Evolutionary conservation across 805 yeast genomes (phyloP).

Genomic region (Tetrapisispora taiwanensis): DNA sequence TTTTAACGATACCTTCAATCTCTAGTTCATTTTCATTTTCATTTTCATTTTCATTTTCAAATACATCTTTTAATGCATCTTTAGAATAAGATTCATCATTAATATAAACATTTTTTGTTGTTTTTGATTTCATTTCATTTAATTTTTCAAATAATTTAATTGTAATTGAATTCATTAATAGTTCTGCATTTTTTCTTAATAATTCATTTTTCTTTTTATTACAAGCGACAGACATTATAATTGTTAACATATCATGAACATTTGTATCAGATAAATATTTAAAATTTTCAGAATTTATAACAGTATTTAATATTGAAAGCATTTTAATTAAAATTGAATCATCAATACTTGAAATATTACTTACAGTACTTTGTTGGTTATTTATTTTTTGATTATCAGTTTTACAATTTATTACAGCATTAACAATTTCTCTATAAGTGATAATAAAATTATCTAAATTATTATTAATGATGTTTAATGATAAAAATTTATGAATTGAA

Average conservation of each 20-base stretch:
- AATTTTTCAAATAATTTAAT: constrained; percentile 55
- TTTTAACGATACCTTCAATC: no score
- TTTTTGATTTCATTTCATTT: constrained; percentile 40
- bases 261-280: constrained; percentile 62
- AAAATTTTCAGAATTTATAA: constrained; percentile 55
- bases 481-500: constrained; percentile 61
- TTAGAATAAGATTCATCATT: constrained; percentile 41
- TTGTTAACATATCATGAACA: constrained; percentile 76
- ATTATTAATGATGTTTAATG: constrained; percentile 51
- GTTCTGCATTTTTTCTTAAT: constrained; percentile 75
- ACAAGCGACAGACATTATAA: constrained; percentile 81
- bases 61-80: constrained; percentile 41
- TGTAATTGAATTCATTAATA: constrained; percentile 61
- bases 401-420: constrained; percentile 77
- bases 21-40: no score
- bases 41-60: constrained; percentile 23
- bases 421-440: constrained; percentile 33
- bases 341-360: constrained; percentile 32
- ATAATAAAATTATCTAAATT: constrained; percentile 53
- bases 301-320: constrained; percentile 52
- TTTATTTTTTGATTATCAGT: constrained; percentile 87
- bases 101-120: constrained; percentile 30
- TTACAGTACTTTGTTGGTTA: constrained; percentile 41
- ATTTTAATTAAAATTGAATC: constrained; percentile 81
- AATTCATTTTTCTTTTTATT: constrained; percentile 86